A percentile compares a stretch with the other conserved stretches of the same genome.
Conservation (phyloP, 768 basidiomycete species). For the Pulveroboletus sp. region DNA sequence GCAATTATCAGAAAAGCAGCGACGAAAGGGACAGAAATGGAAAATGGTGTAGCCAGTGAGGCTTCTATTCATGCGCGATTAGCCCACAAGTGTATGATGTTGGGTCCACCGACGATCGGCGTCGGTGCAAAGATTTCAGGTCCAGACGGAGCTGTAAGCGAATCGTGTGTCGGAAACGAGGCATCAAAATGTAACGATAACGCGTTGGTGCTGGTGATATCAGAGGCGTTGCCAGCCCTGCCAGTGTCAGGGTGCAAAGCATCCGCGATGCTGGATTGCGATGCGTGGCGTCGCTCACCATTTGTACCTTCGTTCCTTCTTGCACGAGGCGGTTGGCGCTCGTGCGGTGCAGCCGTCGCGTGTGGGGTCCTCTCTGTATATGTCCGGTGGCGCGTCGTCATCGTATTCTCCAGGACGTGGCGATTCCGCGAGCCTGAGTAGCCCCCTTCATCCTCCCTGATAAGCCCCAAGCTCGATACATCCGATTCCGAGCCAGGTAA, state of each 20-base stretch:
- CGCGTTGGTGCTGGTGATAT: constrained; percentile 30
- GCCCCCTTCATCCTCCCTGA: constrained; percentile 31
- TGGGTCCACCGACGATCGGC: constrained; percentile 33
- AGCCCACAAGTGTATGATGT: constrained; percentile 34
- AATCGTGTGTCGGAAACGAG: constrained; percentile 29
- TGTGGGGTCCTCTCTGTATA: constrained; percentile 18
- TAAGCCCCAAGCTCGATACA: constrained; percentile 28
- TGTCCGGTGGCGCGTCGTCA: constrained; percentile 18
- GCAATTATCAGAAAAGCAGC: background rate
- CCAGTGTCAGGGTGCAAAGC: constrained; percentile 13
- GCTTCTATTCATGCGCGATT: constrained; percentile 25
- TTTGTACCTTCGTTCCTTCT: constrained; percentile 21
- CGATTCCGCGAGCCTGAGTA: constrained; percentile 11
- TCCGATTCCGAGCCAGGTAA: constrained; percentile 18
- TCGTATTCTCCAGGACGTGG: constrained; percentile 6
- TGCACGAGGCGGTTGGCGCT: constrained; percentile 19
- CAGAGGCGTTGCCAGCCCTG: constrained; percentile 17
- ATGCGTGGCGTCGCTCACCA: constrained; percentile 20
- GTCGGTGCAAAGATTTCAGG: constrained; percentile 34
- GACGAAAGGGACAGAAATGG: background rate
- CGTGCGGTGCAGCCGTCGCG: constrained; percentile 8
- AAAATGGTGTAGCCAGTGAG: background rate
- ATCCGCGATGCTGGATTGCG: constrained; percentile 21
- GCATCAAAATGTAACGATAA: constrained; percentile 37
- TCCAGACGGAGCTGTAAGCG: constrained; percentile 22